Evolutionary conservation across 441 rosid species (phyloP).

Genomic region (Raphanus hybrid): DNA sequence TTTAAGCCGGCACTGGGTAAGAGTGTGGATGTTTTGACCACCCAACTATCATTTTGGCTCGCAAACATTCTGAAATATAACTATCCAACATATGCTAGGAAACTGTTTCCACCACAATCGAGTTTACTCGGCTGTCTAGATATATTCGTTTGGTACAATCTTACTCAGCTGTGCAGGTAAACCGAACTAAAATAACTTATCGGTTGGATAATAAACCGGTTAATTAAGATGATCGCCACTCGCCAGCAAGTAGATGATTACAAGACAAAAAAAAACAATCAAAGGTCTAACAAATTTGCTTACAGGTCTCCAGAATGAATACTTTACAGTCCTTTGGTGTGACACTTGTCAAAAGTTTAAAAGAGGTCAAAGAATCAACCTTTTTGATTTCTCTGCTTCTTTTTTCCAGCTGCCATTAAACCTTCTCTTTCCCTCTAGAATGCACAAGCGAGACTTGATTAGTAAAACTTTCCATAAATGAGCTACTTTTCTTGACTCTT

Average conservation of each 20-base stretch:
- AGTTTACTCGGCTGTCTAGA: neutral
- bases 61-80: too few species aligned
- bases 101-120: too few species aligned
- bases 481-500: slow-evolving; percentile 53
- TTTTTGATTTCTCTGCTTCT: slow-evolving; percentile 15
- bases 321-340: slow-evolving; percentile 19
- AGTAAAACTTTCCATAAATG: slow-evolving; percentile 42
- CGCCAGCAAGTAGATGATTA: slow-evolving; percentile 8
- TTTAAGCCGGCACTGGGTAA: too few species aligned
- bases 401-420: slow-evolving; percentile 39
- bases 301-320: slow-evolving; percentile 21
- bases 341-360: slow-evolving; percentile 23
- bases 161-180: neutral
- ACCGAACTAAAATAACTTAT: neutral
- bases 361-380: slow-evolving; percentile 3
- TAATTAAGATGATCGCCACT: slow-evolving; percentile 4
- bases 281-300: slow-evolving; percentile 30
- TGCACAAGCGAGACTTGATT: slow-evolving; percentile 45
- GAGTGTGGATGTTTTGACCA: too few species aligned
- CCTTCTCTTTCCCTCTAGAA: slow-evolving; percentile 22
- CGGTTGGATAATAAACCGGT: slow-evolving; percentile 21
- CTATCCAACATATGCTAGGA: too few species aligned
- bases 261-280: slow-evolving; percentile 8
- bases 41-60: too few species aligned
- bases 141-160: neutral